Percentiles rank a stretch among this genome's conserved stretches.
These are phyloP conservation scores for Magnolia changhungtana DNA, from an alignment of 164 flowering plant genomes.

Conservation along the genomic window DNA sequence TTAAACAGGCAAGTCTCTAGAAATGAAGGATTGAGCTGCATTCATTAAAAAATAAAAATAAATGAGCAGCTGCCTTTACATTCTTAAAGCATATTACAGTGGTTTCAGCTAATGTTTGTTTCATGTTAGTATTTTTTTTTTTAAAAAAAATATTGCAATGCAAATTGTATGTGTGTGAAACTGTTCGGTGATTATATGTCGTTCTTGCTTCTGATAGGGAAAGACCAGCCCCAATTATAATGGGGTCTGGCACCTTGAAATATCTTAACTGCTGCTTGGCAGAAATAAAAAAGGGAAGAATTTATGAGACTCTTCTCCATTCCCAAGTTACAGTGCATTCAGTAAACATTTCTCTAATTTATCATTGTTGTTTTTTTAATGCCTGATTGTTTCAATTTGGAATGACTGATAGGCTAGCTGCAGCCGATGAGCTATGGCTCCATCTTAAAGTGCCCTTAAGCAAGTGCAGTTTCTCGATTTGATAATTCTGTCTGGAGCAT, in stretches of 20 bases:
- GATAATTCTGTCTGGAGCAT: not conserved
- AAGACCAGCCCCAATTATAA: not conserved
- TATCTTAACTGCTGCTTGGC: not conserved
- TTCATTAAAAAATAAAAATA: not conserved
- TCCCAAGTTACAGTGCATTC: not conserved
- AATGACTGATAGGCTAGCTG: not conserved
- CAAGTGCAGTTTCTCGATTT: not conserved
- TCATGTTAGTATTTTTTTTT: not conserved
- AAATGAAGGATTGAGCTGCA: not conserved
- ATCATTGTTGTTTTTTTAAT: not conserved
- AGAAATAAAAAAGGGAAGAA: not conserved
- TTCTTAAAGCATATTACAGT: not conserved
- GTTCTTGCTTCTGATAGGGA: not conserved
- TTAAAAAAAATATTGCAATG: not conserved
- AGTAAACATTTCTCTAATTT: not conserved
- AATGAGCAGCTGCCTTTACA: not conserved
- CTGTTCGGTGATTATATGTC: not conserved
- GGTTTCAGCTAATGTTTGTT: not conserved
- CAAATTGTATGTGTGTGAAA: not conserved
- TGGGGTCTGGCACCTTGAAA: not conserved
- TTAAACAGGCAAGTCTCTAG: slow-evolving; percentile 65
- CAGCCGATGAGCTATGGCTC: not conserved
- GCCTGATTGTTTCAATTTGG: not conserved
- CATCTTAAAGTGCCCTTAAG: not conserved
- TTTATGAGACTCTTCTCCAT: not conserved